Evolutionary conservation across 345 rosid species (phyloP).

Genomic region (Melaleuca quinquenervia): DNA sequence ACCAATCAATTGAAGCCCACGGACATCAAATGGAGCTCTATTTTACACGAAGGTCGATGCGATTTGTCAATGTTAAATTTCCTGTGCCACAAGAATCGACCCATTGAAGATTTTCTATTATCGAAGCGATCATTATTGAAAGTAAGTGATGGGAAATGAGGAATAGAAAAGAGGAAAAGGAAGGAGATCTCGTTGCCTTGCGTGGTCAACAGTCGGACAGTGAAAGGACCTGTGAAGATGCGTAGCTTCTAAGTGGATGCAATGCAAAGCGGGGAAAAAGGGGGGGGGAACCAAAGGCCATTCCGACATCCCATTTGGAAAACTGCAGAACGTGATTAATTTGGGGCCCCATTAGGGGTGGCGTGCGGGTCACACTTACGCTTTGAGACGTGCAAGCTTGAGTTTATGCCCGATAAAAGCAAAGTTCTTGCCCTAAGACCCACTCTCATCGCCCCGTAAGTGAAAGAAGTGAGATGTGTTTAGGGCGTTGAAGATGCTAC

Average conservation of each 20-base stretch:
- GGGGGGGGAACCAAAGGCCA: neutral
- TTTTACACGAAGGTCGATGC: neutral
- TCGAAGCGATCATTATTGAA: neutral
- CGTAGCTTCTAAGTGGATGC: constrained; percentile 41
- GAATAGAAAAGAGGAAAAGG: neutral
- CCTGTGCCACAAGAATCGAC: no score
- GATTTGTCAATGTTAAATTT: neutral
- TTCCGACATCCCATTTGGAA: neutral
- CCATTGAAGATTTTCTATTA: neutral
- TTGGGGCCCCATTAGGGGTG: constrained; percentile 2
- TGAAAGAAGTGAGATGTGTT: neutral
- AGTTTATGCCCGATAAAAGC: neutral
- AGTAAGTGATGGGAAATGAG: neutral
- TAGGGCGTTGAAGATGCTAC: neutral
- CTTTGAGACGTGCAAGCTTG: constrained; percentile 37
- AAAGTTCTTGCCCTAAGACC: neutral
- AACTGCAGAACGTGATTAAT: neutral
- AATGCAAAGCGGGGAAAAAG: neutral
- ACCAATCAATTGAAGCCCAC: neutral
- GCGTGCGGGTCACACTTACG: constrained; percentile 12
- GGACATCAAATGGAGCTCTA: neutral
- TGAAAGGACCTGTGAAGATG: constrained; percentile 5
- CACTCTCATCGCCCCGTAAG: neutral
- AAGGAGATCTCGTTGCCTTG: neutral
- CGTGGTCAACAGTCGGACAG: neutral